These are phyloP conservation scores for Dioszegia crocea DNA, from an alignment of 768 basidiomycete species.

Conservation along the genomic window DNA sequence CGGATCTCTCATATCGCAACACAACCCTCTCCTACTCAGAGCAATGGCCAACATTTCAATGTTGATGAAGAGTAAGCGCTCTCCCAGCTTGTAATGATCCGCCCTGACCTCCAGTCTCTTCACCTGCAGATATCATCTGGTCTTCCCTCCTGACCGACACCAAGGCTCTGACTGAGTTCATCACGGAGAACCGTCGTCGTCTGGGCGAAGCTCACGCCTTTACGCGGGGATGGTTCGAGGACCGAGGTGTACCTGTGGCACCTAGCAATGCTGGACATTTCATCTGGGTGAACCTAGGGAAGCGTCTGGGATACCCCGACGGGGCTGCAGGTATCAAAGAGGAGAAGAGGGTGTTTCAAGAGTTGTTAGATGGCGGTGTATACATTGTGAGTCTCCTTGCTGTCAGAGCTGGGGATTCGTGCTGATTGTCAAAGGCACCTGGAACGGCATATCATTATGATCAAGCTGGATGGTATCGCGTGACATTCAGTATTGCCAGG, in stretches of 20 bases:
- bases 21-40: constrained; percentile 43
- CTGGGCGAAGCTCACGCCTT: constrained; percentile 38
- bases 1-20: constrained; percentile 42
- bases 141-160: constrained; percentile 26
- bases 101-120: constrained; percentile 25
- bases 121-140: constrained; percentile 38
- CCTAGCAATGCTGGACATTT: constrained; percentile 46
- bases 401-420: not conserved
- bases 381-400: constrained; percentile 37
- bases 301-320: constrained; percentile 30
- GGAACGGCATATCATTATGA: constrained; percentile 43
- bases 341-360: constrained; percentile 45
- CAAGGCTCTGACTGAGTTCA: constrained; percentile 22
- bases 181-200: constrained; percentile 24
- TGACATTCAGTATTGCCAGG: constrained; percentile 40
- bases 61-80: constrained; percentile 43
- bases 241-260: constrained; percentile 37
- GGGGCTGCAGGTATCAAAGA: constrained; percentile 11
- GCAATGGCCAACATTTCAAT: constrained; percentile 44
- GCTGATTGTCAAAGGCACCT: constrained; percentile 29
- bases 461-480: constrained; percentile 35
- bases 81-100: not conserved
- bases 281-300: constrained; percentile 45
- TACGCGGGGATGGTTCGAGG: constrained; percentile 38
- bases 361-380: constrained; percentile 41